Base-by-base conservation (phyloP, 129 eudicot genomes). In the Silybum marianum region DNA sequence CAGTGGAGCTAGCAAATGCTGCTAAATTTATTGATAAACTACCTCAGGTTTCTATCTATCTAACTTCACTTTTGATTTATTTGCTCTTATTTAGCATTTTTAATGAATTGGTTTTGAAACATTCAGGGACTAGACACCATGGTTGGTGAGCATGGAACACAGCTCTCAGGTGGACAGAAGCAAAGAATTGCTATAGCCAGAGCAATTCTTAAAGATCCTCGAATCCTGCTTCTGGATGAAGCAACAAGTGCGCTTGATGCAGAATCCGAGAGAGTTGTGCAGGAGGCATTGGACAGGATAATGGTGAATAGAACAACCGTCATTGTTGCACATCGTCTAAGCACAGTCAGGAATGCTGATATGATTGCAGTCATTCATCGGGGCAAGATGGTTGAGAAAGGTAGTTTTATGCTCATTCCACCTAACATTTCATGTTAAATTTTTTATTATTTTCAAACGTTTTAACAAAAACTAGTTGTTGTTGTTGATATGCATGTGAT, bases 121-220 rank as follows among this genome's bases (percentile, higher is more conserved):
- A 23, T 51, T 30, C 67, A 90, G 96, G 98, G 98, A 77, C 83
- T 91, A 0, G 96, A 93, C 87, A 87, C 92, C 16, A 90, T 90
- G 98, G 98, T 91, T 68, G 98, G 98, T 48, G 98, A 92, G 81
- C 97, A 92, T 80, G 97, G 95, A 60, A 88, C 93, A 28, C 97
- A 90, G 78, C 91, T 92, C 16, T 92, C 97, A 12, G 97, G 97
- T 48, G 95, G 97, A 60, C 97, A 92, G 75, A 92, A 92, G 84
- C 97, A 92, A 89, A 90, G 97, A 88, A 81, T 92, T 48, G 97
- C 97, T 63, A 92, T 92, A 70, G 95, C 97, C 11, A 85, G 97
- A 69, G 97, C 97, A 32, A 90, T 92, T 48, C 83, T 90, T 13
- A 92, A 92, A 72, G 90, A 92, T 66, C 97, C 97, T 1, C 85